phyloP scores from a whole-genome alignment of 768 basidiomycete genomes.

The Imleria badia region DNA sequence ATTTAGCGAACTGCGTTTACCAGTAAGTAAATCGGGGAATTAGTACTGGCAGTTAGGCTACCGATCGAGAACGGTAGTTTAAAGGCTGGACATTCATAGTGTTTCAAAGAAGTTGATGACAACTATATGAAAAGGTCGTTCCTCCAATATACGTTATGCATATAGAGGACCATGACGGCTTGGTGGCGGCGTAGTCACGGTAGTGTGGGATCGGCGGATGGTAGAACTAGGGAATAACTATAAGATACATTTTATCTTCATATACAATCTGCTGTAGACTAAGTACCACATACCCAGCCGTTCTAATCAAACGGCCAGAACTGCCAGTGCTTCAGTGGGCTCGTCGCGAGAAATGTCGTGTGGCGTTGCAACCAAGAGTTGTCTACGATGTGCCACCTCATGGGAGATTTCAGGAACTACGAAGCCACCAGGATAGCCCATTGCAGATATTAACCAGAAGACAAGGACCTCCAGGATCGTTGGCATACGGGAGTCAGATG shows the following conservation, averaged over 20 bases:
- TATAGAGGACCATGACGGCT: no score
- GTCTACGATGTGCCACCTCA: slow-evolving; percentile 20
- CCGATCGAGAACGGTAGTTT: no score
- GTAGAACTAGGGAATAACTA: neutral
- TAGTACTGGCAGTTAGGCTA: neutral
- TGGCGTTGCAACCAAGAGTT: slow-evolving; percentile 27
- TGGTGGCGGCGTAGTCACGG: neutral
- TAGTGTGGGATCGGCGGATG: neutral
- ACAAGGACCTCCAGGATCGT: slow-evolving; percentile 50
- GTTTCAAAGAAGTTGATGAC: neutral
- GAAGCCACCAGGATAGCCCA: slow-evolving; percentile 38
- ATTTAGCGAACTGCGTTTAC: no score
- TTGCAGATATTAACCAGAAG: slow-evolving; percentile 58
- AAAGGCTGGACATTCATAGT: no score
- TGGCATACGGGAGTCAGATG: slow-evolving; percentile 41
- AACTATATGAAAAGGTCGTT: neutral
- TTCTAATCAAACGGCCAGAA: slow-evolving; percentile 12
- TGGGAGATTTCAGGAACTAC: slow-evolving; percentile 24
- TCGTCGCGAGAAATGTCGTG: slow-evolving; percentile 25
- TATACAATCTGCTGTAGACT: neutral
- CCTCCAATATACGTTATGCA: no score
- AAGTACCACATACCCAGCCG: no score
- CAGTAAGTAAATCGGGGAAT: no score
- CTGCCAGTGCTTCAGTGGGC: slow-evolving; percentile 20
- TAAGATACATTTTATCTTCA: neutral